Base-by-base conservation (phyloP, 768 basidiomycete species). In the Porpolomopsis calyptriformis region DNA sequence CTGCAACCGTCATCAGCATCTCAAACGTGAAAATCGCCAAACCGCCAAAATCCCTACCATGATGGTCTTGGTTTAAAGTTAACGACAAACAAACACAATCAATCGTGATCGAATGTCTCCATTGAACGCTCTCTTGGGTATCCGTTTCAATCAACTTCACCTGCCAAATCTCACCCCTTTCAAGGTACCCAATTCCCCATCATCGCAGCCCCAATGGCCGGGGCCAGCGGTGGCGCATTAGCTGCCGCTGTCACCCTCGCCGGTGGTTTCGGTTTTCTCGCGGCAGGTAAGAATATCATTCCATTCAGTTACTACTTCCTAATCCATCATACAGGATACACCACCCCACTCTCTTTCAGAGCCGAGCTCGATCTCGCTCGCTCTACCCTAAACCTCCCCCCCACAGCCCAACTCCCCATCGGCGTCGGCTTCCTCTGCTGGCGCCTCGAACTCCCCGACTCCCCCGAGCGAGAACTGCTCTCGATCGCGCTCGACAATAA, bases 381-480 rank as follows among this genome's bases (percentile, higher is more conserved):
- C 8, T 53, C 60, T 19, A 47, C 61, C 1, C 62, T 85, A 19
- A 54, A 60, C 14, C 41, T 65, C 16, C 54, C 59, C 39, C 49
- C 59, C 19, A 53, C 66, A 9, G 59, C 61, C 4, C 65, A 71
- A 24, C 53, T 74, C 26, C 78, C 75, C 6, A 66, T 90, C 49
- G 87, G 87, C 20, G 73, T 83, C n/a, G 85, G 86, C 10, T 85
- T 79, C 58, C 64, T 89, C 20, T 72, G 67, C 11, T 91, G 83
- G 83, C 70, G 70, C 50, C 69, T 89, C 12, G 84, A 89, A 42
- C 63, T 71, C 37, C 57, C 66, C 11, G 58, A 62, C 16, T 59
- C 60, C 4, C 51, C 59, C 34, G 67, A 72, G 4, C 55, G 67
- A 24, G 61, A 68, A 14, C 53, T 78, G 24, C 57, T 87, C 20